Percentiles rank a stretch among this genome's conserved stretches.
Conservation (phyloP, 768 basidiomycete genomes). For the Holtermannia corniformis region DNA sequence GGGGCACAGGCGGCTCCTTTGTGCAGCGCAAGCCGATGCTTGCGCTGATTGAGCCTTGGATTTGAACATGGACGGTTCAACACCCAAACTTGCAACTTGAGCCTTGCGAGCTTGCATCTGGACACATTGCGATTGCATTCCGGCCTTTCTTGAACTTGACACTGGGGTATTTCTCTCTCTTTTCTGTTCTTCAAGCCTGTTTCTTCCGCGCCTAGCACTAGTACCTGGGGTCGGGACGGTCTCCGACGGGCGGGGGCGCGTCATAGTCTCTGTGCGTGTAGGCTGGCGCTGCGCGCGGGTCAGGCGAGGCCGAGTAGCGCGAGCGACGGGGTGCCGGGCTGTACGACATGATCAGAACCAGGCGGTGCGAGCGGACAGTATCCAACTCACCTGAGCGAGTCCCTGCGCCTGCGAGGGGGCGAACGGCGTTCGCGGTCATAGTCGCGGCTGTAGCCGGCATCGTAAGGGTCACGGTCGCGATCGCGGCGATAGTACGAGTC, state of each 20-base stretch:
- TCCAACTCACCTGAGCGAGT: slow-evolving; percentile 27
- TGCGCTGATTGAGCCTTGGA: too few relatives aligned
- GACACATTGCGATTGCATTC: too few relatives aligned
- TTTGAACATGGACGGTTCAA: too few relatives aligned
- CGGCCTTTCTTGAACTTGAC: too few relatives aligned
- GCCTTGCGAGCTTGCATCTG: too few relatives aligned
- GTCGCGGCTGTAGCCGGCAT: slow-evolving; percentile 25
- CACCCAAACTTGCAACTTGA: too few relatives aligned
- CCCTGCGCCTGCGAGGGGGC: slow-evolving; percentile 15
- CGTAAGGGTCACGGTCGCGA: slow-evolving; percentile 26
- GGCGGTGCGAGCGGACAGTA: not conserved
- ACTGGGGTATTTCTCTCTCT: too few relatives aligned
- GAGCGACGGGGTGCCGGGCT: slow-evolving; percentile 16
- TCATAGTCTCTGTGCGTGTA: slow-evolving; percentile 24
- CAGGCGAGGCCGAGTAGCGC: slow-evolving; percentile 31
- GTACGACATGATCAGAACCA: not conserved
- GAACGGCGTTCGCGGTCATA: slow-evolving; percentile 20
- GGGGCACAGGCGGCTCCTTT: too few relatives aligned
- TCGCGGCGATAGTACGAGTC: slow-evolving; percentile 14
- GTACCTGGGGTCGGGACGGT: slow-evolving; percentile 24
- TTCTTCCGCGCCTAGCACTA: too few relatives aligned
- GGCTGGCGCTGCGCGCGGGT: slow-evolving; percentile 24
- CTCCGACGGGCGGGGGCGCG: slow-evolving; percentile 18
- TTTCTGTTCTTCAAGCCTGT: too few relatives aligned
- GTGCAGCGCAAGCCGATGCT: too few relatives aligned